These are phyloP conservation scores for Pseudonitzschia delicatissima DNA, from an alignment of 108 stramenopile species.

Conservation along the genomic window DNA sequence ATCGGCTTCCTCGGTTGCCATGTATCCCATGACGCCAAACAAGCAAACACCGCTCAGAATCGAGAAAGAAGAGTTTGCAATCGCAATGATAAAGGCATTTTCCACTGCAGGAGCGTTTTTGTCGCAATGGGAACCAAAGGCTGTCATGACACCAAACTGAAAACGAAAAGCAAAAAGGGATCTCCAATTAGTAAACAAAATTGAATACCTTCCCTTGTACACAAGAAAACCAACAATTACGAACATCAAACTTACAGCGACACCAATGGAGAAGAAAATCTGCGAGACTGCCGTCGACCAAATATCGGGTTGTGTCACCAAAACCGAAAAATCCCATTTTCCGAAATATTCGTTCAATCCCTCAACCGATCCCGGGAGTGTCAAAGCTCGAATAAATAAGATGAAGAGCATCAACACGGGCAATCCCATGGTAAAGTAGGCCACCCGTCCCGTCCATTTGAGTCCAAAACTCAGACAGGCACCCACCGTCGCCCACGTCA, in stretches of 20 bases:
- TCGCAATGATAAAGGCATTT: conserved; percentile 46
- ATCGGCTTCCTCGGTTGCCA: conserved; percentile 25
- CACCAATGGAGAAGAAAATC: conserved; percentile 53
- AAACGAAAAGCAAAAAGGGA: conserved; percentile 1
- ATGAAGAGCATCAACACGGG: conserved; percentile 44
- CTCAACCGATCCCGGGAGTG: conserved; percentile 27
- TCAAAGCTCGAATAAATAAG: conserved; percentile 36
- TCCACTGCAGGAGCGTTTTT: conserved; percentile 41
- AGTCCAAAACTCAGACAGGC: conserved; percentile 44
- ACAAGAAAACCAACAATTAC: too few relatives aligned
- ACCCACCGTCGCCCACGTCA: conserved; percentile 33
- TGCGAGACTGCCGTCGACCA: conserved; percentile 58
- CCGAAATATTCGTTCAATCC: conserved; percentile 55
- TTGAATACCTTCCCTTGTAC: not conserved
- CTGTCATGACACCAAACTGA: conserved; percentile 58
- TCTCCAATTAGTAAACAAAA: not conserved
- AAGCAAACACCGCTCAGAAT: conserved; percentile 59
- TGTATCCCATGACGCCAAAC: conserved; percentile 44
- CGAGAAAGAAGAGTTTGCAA: conserved; percentile 38
- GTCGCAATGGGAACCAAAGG: conserved; percentile 47
- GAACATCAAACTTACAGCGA: conserved; percentile 28
- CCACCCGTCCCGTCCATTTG: conserved; percentile 43
- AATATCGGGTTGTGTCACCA: conserved; percentile 38
- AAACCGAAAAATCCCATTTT: conserved; percentile 33
- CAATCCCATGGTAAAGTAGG: conserved; percentile 50